Base-by-base conservation (phyloP, 768 basidiomycete species). In the Infundibulicybe gibba region DNA sequence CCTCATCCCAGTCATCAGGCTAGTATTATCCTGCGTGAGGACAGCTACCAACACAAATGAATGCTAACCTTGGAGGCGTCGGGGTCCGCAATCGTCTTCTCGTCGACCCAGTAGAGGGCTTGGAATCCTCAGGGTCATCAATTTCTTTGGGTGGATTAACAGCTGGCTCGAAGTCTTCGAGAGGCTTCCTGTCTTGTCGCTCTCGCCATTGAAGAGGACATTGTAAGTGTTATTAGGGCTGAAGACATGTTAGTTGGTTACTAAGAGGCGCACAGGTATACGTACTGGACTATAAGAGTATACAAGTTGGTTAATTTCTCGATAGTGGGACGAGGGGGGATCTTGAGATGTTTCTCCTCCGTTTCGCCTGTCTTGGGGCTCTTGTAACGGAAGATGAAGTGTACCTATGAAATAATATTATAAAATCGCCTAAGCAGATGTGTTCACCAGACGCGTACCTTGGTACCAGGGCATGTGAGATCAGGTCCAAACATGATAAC, bases 331-430 rank as follows among this genome's bases (percentile, higher is more conserved):
- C 76, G 77, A 49, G 93, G 94, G 51, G 94, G 76, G 49, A 76
- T 62, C 44, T 74, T 80, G 50, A 98, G 84, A 69, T 99, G 97
- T 70, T 99, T 98, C 81, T 99, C 97, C 70, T 98, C 97, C 54
- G 79, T 81, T 60, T 93, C 92, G 57, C 91, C 91, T 39, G 88
- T 91, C 58, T 87, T 78, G 32, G 97, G 95, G 75, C 83, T 94
- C 74, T 87, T 84, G 78, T 97, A 89, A 59, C 94, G 90, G 91
- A 99, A 95, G 72, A 99, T 99, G 71, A 99, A 97, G 78, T 99
- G 97, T 43, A 97, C 75, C 90, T 94, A 61, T 31, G 9, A 41
- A 15, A 35, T 32, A 41, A 51, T 15, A 47, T 25, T 48, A n/a
- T 34, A 45, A 47, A 48, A 21, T 41, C 13, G 39, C 14, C 11